These are phyloP conservation scores for Tulasnella calospora DNA, from an alignment of 768 basidiomycete genomes.

Conservation along the genomic window DNA sequence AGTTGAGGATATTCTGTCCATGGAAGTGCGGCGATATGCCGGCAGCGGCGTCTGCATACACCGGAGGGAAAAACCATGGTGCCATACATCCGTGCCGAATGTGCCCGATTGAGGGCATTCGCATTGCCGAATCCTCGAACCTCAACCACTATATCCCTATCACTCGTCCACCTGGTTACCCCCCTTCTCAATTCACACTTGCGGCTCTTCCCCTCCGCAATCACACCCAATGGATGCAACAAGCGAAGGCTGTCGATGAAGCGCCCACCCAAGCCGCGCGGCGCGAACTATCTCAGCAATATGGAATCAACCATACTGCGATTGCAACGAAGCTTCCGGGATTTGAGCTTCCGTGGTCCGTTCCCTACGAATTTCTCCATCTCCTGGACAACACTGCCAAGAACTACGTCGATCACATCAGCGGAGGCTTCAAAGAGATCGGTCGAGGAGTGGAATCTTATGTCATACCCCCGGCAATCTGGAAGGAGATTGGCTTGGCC, in stretches of 20 bases:
- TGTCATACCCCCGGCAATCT: conserved; percentile 34
- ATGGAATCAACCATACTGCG: conserved; percentile 39
- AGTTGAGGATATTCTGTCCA: conserved; percentile 35
- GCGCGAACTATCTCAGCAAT: conserved; percentile 31
- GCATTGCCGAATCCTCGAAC: neutral
- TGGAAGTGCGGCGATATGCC: conserved; percentile 38
- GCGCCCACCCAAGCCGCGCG: conserved; percentile 26
- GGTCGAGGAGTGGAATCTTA: conserved; percentile 35
- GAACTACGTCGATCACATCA: conserved; percentile 42
- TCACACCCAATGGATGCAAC: neutral
- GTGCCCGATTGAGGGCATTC: conserved; percentile 38
- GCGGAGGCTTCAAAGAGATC: conserved; percentile 42
- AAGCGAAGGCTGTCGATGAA: neutral
- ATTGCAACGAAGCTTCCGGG: conserved; percentile 34
- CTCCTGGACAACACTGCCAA: conserved; percentile 44
- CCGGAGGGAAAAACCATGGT: conserved; percentile 44
- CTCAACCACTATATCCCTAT: conserved; percentile 33
- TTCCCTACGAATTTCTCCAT: conserved; percentile 51
- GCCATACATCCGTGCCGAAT: conserved; percentile 38
- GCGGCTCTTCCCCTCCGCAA: neutral
- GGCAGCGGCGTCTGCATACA: conserved; percentile 36
- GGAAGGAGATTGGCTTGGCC: conserved; percentile 43
- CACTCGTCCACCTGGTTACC: conserved; percentile 19
- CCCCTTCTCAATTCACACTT: neutral
- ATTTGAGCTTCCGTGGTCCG: conserved; percentile 41